A percentile compares a stretch with the other conserved stretches of the same genome.
These are phyloP conservation scores for Hypoxylon sp. DNA, from an alignment of 2,329 filamentous ascomycete genomes.

Conservation along the genomic window DNA sequence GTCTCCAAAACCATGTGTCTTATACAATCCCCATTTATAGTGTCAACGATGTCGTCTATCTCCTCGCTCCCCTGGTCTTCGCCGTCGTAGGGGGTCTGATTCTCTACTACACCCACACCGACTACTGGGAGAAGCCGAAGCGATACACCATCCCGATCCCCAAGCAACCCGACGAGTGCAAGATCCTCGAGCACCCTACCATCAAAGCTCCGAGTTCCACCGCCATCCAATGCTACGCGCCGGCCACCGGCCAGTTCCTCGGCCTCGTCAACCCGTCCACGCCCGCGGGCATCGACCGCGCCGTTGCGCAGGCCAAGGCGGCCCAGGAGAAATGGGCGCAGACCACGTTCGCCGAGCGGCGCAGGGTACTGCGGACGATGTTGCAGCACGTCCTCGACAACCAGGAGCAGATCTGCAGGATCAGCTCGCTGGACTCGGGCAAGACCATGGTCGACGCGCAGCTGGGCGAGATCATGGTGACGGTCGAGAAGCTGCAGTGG, in stretches of 20 bases:
- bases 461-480: constrained; percentile 94
- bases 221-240: constrained; percentile 85
- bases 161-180: constrained; percentile 68
- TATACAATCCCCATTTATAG: constrained; percentile 36
- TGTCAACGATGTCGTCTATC: constrained; percentile 36
- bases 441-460: constrained; percentile 96
- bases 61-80: constrained; percentile 38
- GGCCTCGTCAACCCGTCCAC: constrained; percentile 83
- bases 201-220: constrained; percentile 75
- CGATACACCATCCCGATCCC: constrained; percentile 72
- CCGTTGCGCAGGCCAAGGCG: constrained; percentile 76
- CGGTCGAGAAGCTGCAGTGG: constrained; percentile 94
- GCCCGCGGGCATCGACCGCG: constrained; percentile 79
- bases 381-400: constrained; percentile 87
- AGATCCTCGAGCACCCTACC: constrained; percentile 68
- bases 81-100: constrained; percentile 41
- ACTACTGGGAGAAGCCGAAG: constrained; percentile 56
- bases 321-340: constrained; percentile 83
- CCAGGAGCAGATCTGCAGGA: constrained; percentile 85
- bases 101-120: constrained; percentile 41
- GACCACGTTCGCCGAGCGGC: constrained; percentile 81
- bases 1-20: background rate
- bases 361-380: constrained; percentile 83
- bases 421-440: constrained; percentile 91
- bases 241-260: constrained; percentile 87